These are phyloP conservation scores for Triticum timopheevii DNA, from an alignment of 176 grass and related monocot species.

Conservation along the genomic window DNA sequence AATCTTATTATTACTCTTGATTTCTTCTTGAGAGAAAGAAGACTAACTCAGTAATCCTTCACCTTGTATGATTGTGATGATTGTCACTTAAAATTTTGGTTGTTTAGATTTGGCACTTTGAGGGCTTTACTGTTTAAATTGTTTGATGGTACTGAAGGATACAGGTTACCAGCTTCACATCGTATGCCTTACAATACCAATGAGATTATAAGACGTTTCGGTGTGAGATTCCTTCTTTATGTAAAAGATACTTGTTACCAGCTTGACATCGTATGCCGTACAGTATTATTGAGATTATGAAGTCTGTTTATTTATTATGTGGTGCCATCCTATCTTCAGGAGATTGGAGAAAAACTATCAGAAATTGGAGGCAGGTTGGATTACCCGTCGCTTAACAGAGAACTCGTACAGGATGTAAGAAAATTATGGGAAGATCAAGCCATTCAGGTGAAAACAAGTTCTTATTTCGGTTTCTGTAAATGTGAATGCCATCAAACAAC, in stretches of 20 bases:
- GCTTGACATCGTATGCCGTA: neutral
- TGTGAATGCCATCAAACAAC: neutral
- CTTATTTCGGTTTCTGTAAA: neutral
- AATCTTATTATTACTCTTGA: too few species aligned
- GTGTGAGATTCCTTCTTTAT: neutral
- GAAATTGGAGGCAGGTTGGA: constrained; percentile 66
- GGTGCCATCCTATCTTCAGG: constrained; percentile 36
- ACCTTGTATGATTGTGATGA: too few species aligned
- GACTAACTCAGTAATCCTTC: too few species aligned
- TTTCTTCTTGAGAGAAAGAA: too few species aligned
- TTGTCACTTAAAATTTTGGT: too few species aligned
- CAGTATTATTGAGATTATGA: neutral
- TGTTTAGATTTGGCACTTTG: neutral
- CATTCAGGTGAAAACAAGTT: constrained; percentile 67
- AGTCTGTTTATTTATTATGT: neutral
- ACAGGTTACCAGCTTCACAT: too few species aligned
- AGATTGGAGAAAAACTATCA: constrained; percentile 79
- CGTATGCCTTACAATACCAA: neutral
- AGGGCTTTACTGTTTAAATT: neutral
- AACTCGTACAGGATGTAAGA: constrained; percentile 58
- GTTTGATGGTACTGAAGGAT: neutral
- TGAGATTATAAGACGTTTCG: too few species aligned
- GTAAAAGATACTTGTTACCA: neutral
- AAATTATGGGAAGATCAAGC: constrained; percentile 85
- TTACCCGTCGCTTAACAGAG: constrained; percentile 69